These are phyloP conservation scores for Microbotryum lychnidis-dioicae DNA, from an alignment of 1,284 basidiomycete genomes.

Conservation along the genomic window DNA sequence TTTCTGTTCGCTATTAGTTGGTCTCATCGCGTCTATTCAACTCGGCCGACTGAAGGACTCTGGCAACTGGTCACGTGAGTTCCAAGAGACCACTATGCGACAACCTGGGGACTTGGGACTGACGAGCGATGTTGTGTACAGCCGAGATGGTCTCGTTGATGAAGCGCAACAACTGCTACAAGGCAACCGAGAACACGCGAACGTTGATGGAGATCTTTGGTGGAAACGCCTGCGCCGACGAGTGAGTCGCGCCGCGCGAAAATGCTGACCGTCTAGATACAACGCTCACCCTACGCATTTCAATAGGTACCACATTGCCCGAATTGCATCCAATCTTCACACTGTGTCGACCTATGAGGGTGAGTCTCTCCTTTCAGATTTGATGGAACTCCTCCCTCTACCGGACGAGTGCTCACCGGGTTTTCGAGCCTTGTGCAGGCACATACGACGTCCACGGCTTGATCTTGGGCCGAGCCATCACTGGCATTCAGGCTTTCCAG, in stretches of 20 bases:
- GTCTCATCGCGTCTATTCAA: constrained; percentile 44
- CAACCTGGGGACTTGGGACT: background rate
- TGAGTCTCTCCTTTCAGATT: background rate
- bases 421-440: constrained; percentile 15
- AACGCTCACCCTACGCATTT: background rate
- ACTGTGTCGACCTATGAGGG: constrained; percentile 55
- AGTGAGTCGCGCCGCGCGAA: constrained; percentile 49
- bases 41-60: constrained; percentile 84
- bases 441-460: constrained; percentile 47
- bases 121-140: background rate
- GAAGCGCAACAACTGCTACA: constrained; percentile 93
- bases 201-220: constrained; percentile 78
- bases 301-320: constrained; percentile 70
- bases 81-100: too few relatives aligned
- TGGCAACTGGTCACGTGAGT: constrained; percentile 54
- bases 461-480: constrained; percentile 84
- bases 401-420: constrained; percentile 3
- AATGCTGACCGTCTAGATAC: background rate
- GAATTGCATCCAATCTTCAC: constrained; percentile 84
- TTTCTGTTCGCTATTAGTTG: constrained; percentile 5
- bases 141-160: constrained; percentile 90
- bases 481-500: constrained; percentile 68
- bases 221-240: constrained; percentile 81
- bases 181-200: constrained; percentile 67
- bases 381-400: background rate